These are phyloP conservation scores for Elongisporangium prolatum DNA, from an alignment of 352 stramenopile species.

Conservation along the genomic window DNA sequence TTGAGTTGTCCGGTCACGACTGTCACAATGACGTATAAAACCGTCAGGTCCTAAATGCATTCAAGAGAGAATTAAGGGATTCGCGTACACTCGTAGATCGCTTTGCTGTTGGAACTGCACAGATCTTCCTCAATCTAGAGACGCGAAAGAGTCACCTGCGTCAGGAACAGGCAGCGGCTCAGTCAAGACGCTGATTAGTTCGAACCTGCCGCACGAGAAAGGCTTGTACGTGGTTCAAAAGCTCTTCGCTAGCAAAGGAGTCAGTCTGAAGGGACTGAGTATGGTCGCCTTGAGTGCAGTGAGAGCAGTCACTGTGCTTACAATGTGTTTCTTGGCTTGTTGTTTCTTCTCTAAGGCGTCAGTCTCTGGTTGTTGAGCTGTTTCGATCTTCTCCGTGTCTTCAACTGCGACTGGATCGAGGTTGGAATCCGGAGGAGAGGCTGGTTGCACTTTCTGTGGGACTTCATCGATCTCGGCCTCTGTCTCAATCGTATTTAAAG, in stretches of 20 bases:
- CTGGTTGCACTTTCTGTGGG: neutral
- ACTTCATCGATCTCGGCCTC: slow-evolving; percentile 2
- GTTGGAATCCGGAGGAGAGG: neutral
- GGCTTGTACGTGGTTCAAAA: slow-evolving; percentile 18
- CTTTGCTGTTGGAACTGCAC: slow-evolving; percentile 38
- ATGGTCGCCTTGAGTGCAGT: too few species aligned
- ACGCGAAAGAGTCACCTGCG: neutral
- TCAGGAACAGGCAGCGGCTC: neutral
- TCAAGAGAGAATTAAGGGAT: neutral
- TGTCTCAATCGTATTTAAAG: neutral
- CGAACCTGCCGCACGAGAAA: slow-evolving; percentile 35
- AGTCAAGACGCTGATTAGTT: neutral
- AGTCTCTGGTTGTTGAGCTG: slow-evolving; percentile 2
- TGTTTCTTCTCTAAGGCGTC: slow-evolving; percentile 10
- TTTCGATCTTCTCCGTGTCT: neutral
- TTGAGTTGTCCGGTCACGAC: slow-evolving; percentile 29
- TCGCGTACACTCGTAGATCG: slow-evolving; percentile 53
- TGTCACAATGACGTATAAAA: slow-evolving; percentile 7
- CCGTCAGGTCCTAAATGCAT: neutral
- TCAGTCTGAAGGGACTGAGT: slow-evolving; percentile 11
- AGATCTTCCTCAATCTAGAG: slow-evolving; percentile 48
- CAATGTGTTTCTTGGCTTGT: slow-evolving; percentile 11
- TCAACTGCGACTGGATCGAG: neutral
- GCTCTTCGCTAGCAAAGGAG: slow-evolving; percentile 21
- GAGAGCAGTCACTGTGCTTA: too few species aligned